Conservation (phyloP, 192 early-diverging fungal genomes). For the Kappamyces sp. region DNA sequence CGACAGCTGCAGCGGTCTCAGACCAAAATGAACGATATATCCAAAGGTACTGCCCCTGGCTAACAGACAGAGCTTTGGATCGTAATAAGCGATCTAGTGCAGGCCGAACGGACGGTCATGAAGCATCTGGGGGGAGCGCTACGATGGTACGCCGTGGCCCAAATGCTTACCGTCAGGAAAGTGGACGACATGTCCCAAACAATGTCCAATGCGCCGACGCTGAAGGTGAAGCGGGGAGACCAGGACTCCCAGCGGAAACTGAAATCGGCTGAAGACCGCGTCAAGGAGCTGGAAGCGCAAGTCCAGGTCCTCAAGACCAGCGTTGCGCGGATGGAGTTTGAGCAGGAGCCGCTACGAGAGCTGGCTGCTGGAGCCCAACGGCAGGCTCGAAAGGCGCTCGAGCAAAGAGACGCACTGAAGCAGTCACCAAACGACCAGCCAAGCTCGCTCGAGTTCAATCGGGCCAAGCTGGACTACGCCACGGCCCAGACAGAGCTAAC, state of each 20-base stretch:
- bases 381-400: conserved; percentile 11
- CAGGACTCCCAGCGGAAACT: conserved; percentile 21
- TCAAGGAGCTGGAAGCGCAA: conserved; percentile 38
- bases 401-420: conserved; percentile 11
- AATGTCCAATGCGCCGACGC: background rate
- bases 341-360: conserved; percentile 20
- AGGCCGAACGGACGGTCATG: conserved; percentile 38
- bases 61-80: conserved; percentile 26
- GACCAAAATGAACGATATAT: conserved; percentile 35
- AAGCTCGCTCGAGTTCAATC: conserved; percentile 21
- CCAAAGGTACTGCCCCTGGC: conserved; percentile 6
- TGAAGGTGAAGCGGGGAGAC: conserved; percentile 7
- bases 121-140: conserved; percentile 38
- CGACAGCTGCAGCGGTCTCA: conserved; percentile 31
- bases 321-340: conserved; percentile 28
- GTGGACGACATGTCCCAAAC: background rate
- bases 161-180: background rate
- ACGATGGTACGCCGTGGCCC: conserved; percentile 18
- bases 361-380: conserved; percentile 12
- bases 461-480: conserved; percentile 38
- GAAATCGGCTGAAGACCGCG: conserved; percentile 27
- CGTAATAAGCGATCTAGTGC: conserved; percentile 23
- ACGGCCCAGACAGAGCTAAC: conserved; percentile 27
- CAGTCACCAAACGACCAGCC: background rate
- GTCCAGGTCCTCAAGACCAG: conserved; percentile 32